A percentile compares a stretch with the other conserved stretches of the same genome.
These are phyloP conservation scores for Epichloe brachyelytri DNA, from an alignment of 2,329 filamentous ascomycete species.

Conservation along the genomic window DNA sequence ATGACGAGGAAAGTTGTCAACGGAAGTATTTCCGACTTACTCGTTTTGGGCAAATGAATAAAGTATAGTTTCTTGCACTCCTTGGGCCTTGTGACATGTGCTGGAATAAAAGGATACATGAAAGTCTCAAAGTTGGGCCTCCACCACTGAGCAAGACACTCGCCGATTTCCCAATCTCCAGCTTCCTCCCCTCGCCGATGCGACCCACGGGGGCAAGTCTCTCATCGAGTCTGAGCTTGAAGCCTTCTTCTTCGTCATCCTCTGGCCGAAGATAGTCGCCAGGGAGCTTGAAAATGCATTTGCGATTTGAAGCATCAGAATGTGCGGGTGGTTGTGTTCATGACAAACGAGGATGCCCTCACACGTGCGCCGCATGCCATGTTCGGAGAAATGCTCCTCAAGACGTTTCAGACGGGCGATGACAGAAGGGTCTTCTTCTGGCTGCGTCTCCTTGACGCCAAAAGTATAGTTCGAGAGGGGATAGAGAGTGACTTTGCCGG, in stretches of 20 bases:
- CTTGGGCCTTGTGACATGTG: conserved; percentile 91
- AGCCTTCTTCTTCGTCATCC: conserved; percentile 87
- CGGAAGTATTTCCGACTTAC: conserved; percentile 35
- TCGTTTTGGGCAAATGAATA: conserved; percentile 83
- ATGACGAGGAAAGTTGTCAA: background rate
- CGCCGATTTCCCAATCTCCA: conserved; percentile 79
- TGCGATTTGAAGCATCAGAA: conserved; percentile 97
- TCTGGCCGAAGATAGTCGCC: conserved; percentile 86
- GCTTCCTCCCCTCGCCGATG: conserved; percentile 74
- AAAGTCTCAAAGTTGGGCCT: conserved; percentile 98
- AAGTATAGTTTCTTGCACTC: conserved; percentile 99
- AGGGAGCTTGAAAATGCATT: conserved; percentile 99
- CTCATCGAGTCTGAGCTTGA: conserved; percentile 87
- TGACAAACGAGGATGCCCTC: conserved; percentile 96
- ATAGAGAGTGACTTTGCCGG: conserved; percentile 78
- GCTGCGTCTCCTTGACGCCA: conserved; percentile 94
- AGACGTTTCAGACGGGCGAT: conserved; percentile 82
- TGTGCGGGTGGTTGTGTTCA: conserved; percentile 97
- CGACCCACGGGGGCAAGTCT: conserved; percentile 83
- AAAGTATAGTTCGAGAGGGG: conserved; percentile 98
- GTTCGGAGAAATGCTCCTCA: conserved; percentile 83
- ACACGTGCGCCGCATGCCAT: conserved; percentile 95
- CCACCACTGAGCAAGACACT: conserved; percentile 97
- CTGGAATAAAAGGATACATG: conserved; percentile 97
- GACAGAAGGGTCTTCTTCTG: conserved; percentile 93